phyloP scores from a whole-genome alignment of 2,329 filamentous ascomycete species.

The Cordyceps militaris region DNA sequence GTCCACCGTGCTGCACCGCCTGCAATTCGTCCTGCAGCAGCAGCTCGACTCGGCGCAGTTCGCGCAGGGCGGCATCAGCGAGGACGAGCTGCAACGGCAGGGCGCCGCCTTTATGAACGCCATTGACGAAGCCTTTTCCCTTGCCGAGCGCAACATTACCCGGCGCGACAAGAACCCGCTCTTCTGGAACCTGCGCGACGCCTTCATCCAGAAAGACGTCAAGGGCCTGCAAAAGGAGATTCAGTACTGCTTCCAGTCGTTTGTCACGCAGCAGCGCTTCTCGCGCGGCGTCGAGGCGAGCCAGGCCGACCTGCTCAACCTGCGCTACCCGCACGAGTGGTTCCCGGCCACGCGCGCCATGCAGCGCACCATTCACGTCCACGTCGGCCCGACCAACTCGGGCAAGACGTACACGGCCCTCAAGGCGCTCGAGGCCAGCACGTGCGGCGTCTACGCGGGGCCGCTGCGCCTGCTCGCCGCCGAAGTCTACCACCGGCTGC shows the following conservation, averaged over 20 bases:
- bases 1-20: constrained; percentile 28
- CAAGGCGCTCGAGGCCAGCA: constrained; percentile 69
- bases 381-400: constrained; percentile 95
- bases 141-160: constrained; percentile 34
- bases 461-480: constrained; percentile 84
- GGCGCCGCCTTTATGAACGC: constrained; percentile 37
- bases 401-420: constrained; percentile 96
- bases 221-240: constrained; percentile 50
- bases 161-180: constrained; percentile 42
- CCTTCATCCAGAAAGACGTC: constrained; percentile 49
- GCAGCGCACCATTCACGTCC: constrained; percentile 79
- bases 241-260: constrained; percentile 60
- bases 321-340: constrained; percentile 89
- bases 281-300: constrained; percentile 48
- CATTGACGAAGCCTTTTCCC: constrained; percentile 35
- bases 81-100: constrained; percentile 38
- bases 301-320: constrained; percentile 65
- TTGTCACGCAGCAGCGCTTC: constrained; percentile 51
- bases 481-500: constrained; percentile 86
- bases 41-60: constrained; percentile 20
- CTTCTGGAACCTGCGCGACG: constrained; percentile 51
- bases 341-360: constrained; percentile 75
- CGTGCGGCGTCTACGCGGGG: constrained; percentile 80
- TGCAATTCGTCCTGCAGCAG: constrained; percentile 28
- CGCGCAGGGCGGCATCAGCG: constrained; percentile 23